Base-by-base conservation (phyloP, 345 rosid species). In the Lepidium sativum region DNA sequence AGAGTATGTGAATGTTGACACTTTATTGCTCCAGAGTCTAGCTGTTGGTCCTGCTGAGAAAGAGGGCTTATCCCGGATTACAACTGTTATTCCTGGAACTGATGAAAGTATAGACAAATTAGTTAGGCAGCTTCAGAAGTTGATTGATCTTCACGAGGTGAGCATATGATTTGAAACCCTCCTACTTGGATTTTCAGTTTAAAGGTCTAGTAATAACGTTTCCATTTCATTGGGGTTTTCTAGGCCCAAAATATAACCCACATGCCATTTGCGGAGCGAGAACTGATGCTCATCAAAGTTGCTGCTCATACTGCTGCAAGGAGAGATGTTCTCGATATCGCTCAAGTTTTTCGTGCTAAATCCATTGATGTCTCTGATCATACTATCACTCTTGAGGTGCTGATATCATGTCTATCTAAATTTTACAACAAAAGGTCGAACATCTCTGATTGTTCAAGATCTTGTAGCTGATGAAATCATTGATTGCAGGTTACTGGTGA, bases 81-180 rank as follows among this genome's bases (percentile, higher is more conserved):
- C 90, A 5, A 82, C 90, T 11, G 92, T 88, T 63, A 80, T 88
- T 59, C 88, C 96, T 8, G 96, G 80, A 20, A 88, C 87, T n/a
- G 86, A 88, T 74, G 88, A 82, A 67, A 72, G 82, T 41, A 82
- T 84, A 38, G 75, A 79, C 71, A 79, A 85, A 75, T 73, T 85
- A 75, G 81, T 80, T 54, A 82, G 85, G 73, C 96, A 86, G 62
- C 86, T 88, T 53, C 81, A 74, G 54, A 88, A 88, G 73, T 70
- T 88, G 43, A 63, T 86, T 38, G 89, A 83, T 49, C 80, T 88
- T 68, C 83, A 83, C 6, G 88, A 86, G 85, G 91, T 85, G 66
- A 71, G 81, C 12, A 11, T 60, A 60, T 29, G 54, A 23, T 21
- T 68, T 2, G 6, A 67, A 27, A 20, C 4, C 3, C 0, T 40